Evolutionary conservation across 2,329 filamentous ascomycete genomes (phyloP).

Genomic region (Ophiostoma perfectum): DNA sequence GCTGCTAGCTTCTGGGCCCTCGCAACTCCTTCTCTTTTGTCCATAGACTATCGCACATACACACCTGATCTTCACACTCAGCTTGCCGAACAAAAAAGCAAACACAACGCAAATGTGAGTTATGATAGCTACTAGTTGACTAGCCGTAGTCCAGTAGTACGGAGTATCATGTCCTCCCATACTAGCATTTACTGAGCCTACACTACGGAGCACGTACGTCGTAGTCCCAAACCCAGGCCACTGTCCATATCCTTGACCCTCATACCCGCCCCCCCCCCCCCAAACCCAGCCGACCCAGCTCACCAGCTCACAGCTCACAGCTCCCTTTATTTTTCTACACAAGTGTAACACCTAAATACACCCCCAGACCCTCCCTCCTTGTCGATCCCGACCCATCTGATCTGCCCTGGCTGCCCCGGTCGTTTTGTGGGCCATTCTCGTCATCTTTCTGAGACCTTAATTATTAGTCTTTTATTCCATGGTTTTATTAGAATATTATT

Average conservation of each 20-base stretch:
- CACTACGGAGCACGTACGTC: background rate
- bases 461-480: constrained; percentile 11
- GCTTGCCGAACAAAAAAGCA: constrained; percentile 7
- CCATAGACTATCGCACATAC: background rate
- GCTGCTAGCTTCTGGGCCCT: background rate
- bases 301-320: too few relatives aligned
- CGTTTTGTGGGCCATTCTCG: constrained; percentile 19
- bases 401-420: constrained; percentile 15
- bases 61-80: background rate
- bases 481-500: background rate
- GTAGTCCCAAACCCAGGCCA: background rate
- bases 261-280: too few relatives aligned
- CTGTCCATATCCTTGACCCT: too few relatives aligned
- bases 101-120: constrained; percentile 4
- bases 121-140: background rate
- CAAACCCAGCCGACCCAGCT: too few relatives aligned
- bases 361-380: constrained; percentile 11
- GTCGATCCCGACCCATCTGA: constrained; percentile 24
- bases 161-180: background rate
- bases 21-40: background rate
- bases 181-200: background rate
- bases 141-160: background rate
- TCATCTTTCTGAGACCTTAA: constrained; percentile 2
- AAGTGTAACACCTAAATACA: background rate
- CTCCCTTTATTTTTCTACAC: background rate